Conservation (phyloP, 2,329 filamentous ascomycete species). For the Albophoma yamanashiensis region DNA sequence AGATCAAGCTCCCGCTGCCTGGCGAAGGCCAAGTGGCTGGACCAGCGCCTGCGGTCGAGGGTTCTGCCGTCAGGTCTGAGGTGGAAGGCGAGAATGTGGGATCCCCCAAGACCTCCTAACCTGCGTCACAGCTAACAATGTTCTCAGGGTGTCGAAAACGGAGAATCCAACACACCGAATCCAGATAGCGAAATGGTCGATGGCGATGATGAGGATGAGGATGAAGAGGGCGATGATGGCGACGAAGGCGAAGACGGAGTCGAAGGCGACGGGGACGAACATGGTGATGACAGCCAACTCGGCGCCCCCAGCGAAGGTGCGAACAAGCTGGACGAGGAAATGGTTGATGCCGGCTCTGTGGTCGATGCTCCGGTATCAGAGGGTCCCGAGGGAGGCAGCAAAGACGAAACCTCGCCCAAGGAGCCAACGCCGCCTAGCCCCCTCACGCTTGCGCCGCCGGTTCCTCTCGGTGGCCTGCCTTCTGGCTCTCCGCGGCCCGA, state of each 20-base stretch:
- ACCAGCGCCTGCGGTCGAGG: slow-evolving; percentile 21
- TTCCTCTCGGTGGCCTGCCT: slow-evolving; percentile 15
- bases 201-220: slow-evolving; percentile 32
- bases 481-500: slow-evolving; percentile 26
- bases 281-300: slow-evolving; percentile 31
- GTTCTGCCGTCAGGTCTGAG: slow-evolving; percentile 27
- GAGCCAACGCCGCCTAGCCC: slow-evolving; percentile 16
- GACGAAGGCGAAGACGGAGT: slow-evolving; percentile 37
- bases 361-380: slow-evolving; percentile 11
- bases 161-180: slow-evolving; percentile 32
- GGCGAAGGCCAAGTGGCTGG: slow-evolving; percentile 18
- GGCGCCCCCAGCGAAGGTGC: not conserved
- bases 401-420: slow-evolving; percentile 13
- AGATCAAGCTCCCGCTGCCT: slow-evolving; percentile 49
- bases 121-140: not conserved
- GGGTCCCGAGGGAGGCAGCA: slow-evolving; percentile 13
- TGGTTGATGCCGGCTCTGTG: slow-evolving; percentile 22
- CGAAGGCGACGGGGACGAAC: slow-evolving; percentile 35
- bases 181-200: slow-evolving; percentile 45
- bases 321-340: slow-evolving; percentile 23
- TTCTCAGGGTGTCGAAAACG: slow-evolving; percentile 27
- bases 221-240: slow-evolving; percentile 36
- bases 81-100: slow-evolving; percentile 28
- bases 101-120: not conserved
- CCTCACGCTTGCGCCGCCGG: slow-evolving; percentile 19